Evolutionary conservation across 345 rosid genomes (phyloP).

Genomic region (Sonneratia caseolaris): DNA sequence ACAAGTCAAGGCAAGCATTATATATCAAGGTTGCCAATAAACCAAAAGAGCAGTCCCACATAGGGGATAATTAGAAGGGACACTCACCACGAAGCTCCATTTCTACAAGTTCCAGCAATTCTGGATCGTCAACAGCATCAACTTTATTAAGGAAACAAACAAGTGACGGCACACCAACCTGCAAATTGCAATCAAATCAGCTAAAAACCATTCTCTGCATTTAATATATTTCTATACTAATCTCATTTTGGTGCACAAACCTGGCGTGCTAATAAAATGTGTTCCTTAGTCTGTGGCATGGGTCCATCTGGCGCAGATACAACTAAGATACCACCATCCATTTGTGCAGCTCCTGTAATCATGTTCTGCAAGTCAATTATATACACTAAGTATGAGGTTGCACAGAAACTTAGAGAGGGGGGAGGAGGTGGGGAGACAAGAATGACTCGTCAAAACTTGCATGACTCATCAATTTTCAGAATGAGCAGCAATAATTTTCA

Average conservation of each 20-base stretch:
- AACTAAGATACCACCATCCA: constrained; percentile 99
- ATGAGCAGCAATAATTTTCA: too few species aligned
- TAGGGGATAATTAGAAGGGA: constrained; percentile 8
- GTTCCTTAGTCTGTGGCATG: constrained; percentile 98
- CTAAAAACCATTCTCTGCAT: constrained; percentile 5
- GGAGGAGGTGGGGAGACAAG: neutral
- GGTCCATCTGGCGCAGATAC: constrained; percentile 99
- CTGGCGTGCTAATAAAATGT: constrained; percentile 96
- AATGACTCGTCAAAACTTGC: too few species aligned
- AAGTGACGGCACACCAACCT: constrained; percentile 97
- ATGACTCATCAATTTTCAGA: too few species aligned
- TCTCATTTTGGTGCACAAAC: constrained; percentile 25
- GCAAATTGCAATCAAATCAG: constrained; percentile 4
- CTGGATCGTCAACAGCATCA: constrained; percentile 84
- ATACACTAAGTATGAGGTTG: constrained; percentile 1
- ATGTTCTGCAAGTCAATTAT: constrained; percentile 51
- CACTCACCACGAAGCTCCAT: constrained; percentile 93
- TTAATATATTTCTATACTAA: neutral
- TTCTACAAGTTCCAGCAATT: constrained; percentile 90
- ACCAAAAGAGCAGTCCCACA: neutral
- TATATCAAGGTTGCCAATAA: constrained; percentile 10
- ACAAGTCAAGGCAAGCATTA: constrained; percentile 12
- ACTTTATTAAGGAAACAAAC: constrained; percentile 80
- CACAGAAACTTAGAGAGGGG: neutral
- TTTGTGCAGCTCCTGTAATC: constrained; percentile 94